Evolutionary conservation across 306 rosid species (phyloP), one percentile per base, ranked within the genome.

Genomic region (Comarum palustre): DNA sequence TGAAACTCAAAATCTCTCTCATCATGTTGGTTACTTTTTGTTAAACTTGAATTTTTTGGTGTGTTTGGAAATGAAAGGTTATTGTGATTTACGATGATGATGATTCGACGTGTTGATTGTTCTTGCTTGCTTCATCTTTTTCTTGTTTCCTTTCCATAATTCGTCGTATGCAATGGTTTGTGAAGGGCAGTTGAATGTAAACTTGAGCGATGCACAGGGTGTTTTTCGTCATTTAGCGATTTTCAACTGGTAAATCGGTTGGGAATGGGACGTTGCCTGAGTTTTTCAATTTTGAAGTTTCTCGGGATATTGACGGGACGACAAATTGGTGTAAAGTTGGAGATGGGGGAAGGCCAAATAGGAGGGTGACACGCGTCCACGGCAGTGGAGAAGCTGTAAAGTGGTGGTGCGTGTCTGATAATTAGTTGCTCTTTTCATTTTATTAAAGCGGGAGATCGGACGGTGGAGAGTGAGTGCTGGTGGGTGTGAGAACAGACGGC

Each of bases 61-160:
- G 45, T 65, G 34, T 76, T 74, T 89, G 85, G 77, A 79, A 83
- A 78, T 84, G 73, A 75, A 71, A 81, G 67, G 63, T 75, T 90
- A 79, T 77, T 85, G 87, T 89, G 82, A 66, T 79, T 69, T 65
- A 50, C 69, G 68, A 69, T 71, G 25, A 27, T 67, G 10, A 17
- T 67, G 10, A 17, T 72, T 73, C 17, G 41, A 34, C 1, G 31
- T 29, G 38, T 38, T 17, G 13, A 1, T 6, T n/a, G 13, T 51
- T 51, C n/a, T 51, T 19, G 60, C 27, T 0, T 60, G 60, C 27
- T 0, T 60, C 62, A 10, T 16, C 14, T 54, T 12, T 19, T 8
- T 3, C 29, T 27, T n/a, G 11, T 17, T 42, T 11, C 11, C 3
- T 1, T 10, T 42, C 4, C 47, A 14, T 45, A 13, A 13, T 29